Evolutionary conservation across 139 green algal genomes (phyloP), one percentile per base, ranked within the genome.

Genomic region (Pseudopediastrum boryanum): DNA sequence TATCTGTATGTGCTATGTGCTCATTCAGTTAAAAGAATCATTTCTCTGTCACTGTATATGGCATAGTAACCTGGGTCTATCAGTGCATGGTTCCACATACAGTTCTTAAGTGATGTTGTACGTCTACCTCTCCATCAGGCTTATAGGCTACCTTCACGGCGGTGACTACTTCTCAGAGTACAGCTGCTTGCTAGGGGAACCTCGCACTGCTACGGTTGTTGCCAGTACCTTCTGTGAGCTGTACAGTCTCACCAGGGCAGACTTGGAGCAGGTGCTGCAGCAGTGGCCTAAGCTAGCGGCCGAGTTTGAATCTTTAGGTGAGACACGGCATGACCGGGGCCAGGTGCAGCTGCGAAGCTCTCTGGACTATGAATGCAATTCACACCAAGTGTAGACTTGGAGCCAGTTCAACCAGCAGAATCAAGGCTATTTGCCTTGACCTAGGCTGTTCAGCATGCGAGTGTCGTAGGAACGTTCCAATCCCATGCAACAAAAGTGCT

Each of bases 81-180:
- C 52, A n/a, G 38, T 31, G 39, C 38, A 52, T 69, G 31, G 36
- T 69, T 10, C 29, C 1, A 50, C 5, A 2, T 79, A 6, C 9
- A 35, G 16, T 43, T n/a, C 31, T 33, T 71, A 38, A 25, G 29
- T 71, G 36, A 39, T 39, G 41, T 27, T 71, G 29, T 16, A n/a
- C 31, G 13, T 59, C 8, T 63, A 48, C 4, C 46, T 67, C 8
- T 63, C 44, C 54, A 83, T 68, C 65, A 84, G 77, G 56, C 50
- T 48, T 10, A 58, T 87, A 2, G 72, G 77, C 27, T 50, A 43
- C n/a, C 77, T 87, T 13, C 31, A 46, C 4, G 48, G 75, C 33
- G 86, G 86, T 0, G 71, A 87, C 63, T 86, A 83, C 78, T 90
- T 90, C 80, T 83, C 83, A 0, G 84, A 87, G 74, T 81, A 79